Percentiles rank a stretch among this genome's conserved stretches.
Evolutionary conservation across 2,329 filamentous ascomycete genomes (phyloP).

Genomic region (Pestalotiopsis sp.): DNA sequence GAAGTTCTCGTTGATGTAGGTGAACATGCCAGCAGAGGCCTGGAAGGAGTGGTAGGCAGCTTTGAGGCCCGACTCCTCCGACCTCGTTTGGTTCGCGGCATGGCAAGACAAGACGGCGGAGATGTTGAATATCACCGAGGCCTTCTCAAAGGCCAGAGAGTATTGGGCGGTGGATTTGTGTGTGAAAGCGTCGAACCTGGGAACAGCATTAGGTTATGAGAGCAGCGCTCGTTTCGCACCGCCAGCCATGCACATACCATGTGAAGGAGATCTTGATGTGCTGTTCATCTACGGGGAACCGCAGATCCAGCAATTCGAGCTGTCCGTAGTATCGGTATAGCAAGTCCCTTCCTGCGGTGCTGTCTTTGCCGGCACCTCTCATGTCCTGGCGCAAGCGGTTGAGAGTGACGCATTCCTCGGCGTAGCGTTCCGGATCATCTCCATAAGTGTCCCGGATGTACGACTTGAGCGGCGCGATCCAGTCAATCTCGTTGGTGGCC

Average conservation of each 20-base stretch:
- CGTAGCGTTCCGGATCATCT: conserved; percentile 94
- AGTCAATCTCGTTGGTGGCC: conserved; percentile 97
- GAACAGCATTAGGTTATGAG: conserved; percentile 19
- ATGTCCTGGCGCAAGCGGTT: conserved; percentile 97
- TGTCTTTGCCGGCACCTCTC: conserved; percentile 95
- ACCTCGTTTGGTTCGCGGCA: conserved; percentile 88
- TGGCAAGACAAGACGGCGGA: conserved; percentile 95
- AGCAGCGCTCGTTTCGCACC: neutral
- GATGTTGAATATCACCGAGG: conserved; percentile 99
- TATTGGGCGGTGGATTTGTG: conserved; percentile 97
- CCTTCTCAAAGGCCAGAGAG: conserved; percentile 96
- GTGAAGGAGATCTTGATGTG: conserved; percentile 99
- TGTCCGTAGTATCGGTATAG: conserved; percentile 98
- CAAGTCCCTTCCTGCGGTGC: conserved; percentile 88
- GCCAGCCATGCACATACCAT: conserved; percentile 61
- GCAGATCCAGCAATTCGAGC: conserved; percentile 88
- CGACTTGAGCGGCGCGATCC: conserved; percentile 86
- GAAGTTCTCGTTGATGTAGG: conserved; percentile 99
- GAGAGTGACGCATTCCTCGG: conserved; percentile 91
- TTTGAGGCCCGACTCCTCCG: conserved; percentile 91
- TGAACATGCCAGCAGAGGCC: conserved; percentile 98
- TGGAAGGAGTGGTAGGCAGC: conserved; percentile 98
- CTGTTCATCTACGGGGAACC: conserved; percentile 97
- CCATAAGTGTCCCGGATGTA: conserved; percentile 95
- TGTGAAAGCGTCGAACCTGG: conserved; percentile 98